Evolutionary conservation across 2,329 filamentous ascomycete species (phyloP).

Genomic region (Fusarium fujikuroi): DNA sequence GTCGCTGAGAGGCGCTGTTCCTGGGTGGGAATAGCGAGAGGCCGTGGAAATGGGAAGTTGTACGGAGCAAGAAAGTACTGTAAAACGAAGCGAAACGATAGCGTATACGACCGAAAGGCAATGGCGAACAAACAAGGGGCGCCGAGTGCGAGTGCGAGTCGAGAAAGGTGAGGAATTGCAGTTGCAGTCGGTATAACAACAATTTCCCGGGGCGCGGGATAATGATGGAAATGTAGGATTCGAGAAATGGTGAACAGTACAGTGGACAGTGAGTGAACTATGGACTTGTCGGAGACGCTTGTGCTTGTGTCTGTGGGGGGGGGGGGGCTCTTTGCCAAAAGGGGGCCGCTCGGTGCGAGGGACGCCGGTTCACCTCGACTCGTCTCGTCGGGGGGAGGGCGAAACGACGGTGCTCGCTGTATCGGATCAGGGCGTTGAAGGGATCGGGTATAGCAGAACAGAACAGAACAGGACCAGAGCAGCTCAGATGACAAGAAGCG

Average conservation of each 20-base stretch:
- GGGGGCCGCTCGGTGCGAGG: slow-evolving; percentile 46
- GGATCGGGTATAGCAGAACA: background rate
- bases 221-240: slow-evolving; percentile 45
- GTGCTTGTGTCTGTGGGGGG: slow-evolving; percentile 38
- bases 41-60: slow-evolving; percentile 28
- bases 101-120: slow-evolving; percentile 29
- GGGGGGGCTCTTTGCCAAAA: slow-evolving; percentile 44
- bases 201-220: slow-evolving; percentile 39
- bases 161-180: slow-evolving; percentile 9
- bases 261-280: slow-evolving; percentile 27
- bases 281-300: slow-evolving; percentile 42
- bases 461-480: background rate
- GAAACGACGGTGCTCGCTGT: slow-evolving; percentile 16
- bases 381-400: slow-evolving; percentile 28
- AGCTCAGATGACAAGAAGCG: slow-evolving; percentile 2
- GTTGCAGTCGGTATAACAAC: slow-evolving; percentile 36
- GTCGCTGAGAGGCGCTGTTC: slow-evolving; percentile 41
- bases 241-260: slow-evolving; percentile 33
- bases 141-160: slow-evolving; percentile 17
- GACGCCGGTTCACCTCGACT: slow-evolving; percentile 45
- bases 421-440: background rate
- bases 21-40: slow-evolving; percentile 39
- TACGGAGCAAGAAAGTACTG: slow-evolving; percentile 24
- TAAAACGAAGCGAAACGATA: slow-evolving; percentile 19
- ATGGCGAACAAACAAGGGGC: slow-evolving; percentile 30